Base-by-base conservation (phyloP, 768 basidiomycete species). In the Panellus pusillus region DNA sequence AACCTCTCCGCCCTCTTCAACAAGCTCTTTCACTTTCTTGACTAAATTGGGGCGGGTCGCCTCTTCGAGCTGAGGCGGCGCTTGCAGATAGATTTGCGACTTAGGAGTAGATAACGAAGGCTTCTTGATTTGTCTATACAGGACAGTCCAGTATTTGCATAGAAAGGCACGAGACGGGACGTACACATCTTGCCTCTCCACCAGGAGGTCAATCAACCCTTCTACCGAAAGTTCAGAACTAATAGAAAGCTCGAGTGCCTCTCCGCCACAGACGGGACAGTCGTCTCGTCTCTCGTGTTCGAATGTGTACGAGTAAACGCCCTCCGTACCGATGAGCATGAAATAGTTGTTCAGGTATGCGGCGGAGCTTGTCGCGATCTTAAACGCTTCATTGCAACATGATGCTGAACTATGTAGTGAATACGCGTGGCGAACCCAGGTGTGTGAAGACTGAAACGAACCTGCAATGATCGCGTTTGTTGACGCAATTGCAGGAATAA, bases 311-410 rank as follows among this genome's bases (percentile, higher is more conserved):
- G 96, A 94, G 72, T 99, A 99, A 9, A 98, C 83, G 19, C 93
- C 89, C 47, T 98, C 94, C 9, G 93, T 98, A 31, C 97, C 97
- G 56, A 95, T 93, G 52, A 98, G 81, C 94, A 98, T 93, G 72
- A 98, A 97, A 68, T 98, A 99, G 68, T 98, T 98, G 72, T 96
- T 91, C 50, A 99, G 78, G 67, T 86, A 96, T 5, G 94, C 92
- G 0, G 95, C 96, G 19, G 91, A 92, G 59, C 86, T 91, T 0
- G 97, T 98, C 19, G 93, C 95, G 54, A 99, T 93, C 73, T 99
- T 99, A 79, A 99, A 96, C 14, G 97, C 97, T 71, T 99, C 97
- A 64, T 97, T 98, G 66, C 96, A 98, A 73, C 96, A 98, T 2
- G 95, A 90, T 36, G 96, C 96, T 91, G 57, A 20, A 32, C n/a